Base-by-base conservation (phyloP, 176 grass and related monocot genomes). In the Puccinellia tenuiflora region DNA sequence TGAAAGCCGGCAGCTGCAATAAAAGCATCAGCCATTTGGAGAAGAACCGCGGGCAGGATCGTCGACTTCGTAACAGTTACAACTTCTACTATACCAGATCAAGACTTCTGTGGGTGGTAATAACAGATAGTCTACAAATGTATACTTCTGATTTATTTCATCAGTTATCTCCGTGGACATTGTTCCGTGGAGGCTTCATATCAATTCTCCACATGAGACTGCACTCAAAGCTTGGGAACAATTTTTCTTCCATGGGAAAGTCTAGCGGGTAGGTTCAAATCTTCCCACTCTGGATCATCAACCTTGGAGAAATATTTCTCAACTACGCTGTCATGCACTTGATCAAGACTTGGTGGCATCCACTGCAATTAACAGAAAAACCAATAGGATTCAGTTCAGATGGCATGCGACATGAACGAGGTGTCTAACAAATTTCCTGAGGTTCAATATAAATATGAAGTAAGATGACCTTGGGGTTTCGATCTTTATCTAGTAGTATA, bases 401-500 rank as follows among this genome's bases (percentile, higher is more conserved):
- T 63, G 34, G 34, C 46, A 73, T 55, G n/a, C 48, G 30, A 38
- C 28, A 78, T 52, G 11, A 63, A 67, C 15, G n/a, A 20, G 16
- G 29, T 10, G 46, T 65, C 10, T 6, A 82, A 61, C 8, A 11
- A 1, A 35, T 56, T 34, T 64, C 35, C 79, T 38, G 25, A 46
- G 13, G 3, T 70, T 39, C 73, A 28, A 40, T 68, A 9, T 16
- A 85, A 80, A 81, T 13, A 89, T 20, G 31, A 64, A 53, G 43
- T 74, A 43, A 61, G 72, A 52, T 59, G 21, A 98, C 93, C 93
- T 92, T 98, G 73, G 96, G 96, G 18, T 98, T 95, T 79, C 81
- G 88, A 83, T 98, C 92, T 77, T 91, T 98, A 68, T 93, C 92
- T 68, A 95, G 24, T 43, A 98, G 77, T 86, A 95, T 93, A 81